Base-by-base conservation (phyloP, 768 basidiomycete species). In the Lactifluus pinguis region DNA sequence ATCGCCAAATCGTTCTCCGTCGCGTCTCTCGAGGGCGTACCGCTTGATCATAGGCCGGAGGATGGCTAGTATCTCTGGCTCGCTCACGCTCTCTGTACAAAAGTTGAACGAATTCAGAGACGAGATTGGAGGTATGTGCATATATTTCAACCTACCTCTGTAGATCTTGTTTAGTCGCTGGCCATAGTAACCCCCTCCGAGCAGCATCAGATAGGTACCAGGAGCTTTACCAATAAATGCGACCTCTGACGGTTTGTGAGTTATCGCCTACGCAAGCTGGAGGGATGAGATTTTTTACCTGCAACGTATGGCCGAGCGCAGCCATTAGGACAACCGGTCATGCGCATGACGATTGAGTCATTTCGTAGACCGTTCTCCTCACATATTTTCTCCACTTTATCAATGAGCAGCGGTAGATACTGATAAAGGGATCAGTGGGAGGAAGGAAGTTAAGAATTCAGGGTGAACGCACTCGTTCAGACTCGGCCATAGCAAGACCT, bases 141-240 rank as follows among this genome's bases (percentile, higher is more conserved):
- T 51, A 50, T 2, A 42, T 15, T 50, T 45, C 50, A 39, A 68
- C 74, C 3, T 61, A 87, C 87, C 87, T 74, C 92, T 80, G 75
- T 94, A 98, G 55, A 97, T 95, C 76, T 98, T 98, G 78, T 95
- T 95, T 68, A 99, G 76, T 41, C 95, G 82, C 72, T 98, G 89
- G 41, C 95, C 97, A 65, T 92, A 80, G 76, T 93, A 97, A 1
- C 94, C 94, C 57, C 95, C 95, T 42, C 97, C 95, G 39, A 99
- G 85, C 38, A 98, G 82, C 94, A 98, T 97, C 49, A 86, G 70
- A 72, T 99, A 99, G 36, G 84, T 80, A 13, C 92, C 94, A 1
- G 87, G 92, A 0, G 97, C 93, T 75, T 98, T 98, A 38, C 97
- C 95, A 42, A 98, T 86, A 68, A 98, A 95, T 1, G 94, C 97